Conservation (phyloP, 1,284 basidiomycete species). For the Takashimella tepidaria region DNA sequence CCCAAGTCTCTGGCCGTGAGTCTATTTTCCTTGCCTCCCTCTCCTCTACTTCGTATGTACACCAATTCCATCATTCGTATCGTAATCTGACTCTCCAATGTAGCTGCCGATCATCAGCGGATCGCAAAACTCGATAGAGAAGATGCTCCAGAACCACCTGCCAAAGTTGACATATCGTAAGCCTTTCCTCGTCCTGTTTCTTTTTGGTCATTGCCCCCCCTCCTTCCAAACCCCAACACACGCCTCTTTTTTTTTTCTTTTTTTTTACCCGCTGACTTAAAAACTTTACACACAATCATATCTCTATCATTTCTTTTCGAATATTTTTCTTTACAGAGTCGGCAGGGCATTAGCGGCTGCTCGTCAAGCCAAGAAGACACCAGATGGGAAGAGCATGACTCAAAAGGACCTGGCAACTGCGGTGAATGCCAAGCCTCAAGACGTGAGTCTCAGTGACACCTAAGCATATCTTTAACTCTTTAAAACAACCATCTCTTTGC, state of each 20-base stretch:
- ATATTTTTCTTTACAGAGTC: constrained; percentile 24
- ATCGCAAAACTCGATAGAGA: constrained; percentile 92
- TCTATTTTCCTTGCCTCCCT: not conserved
- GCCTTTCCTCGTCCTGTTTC: constrained; percentile 13
- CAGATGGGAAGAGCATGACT: constrained; percentile 52
- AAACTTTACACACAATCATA: no score
- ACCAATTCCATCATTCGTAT: not conserved
- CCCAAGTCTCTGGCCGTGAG: constrained; percentile 11
- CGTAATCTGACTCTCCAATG: not conserved
- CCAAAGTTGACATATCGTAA: constrained; percentile 60
- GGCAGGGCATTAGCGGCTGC: constrained; percentile 74
- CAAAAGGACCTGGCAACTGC: constrained; percentile 89
- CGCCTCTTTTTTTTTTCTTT: constrained; percentile 2
- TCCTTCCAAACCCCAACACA: no score
- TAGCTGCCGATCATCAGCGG: constrained; percentile 85
- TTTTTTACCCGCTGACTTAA: not conserved
- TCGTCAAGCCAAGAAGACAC: constrained; percentile 57
- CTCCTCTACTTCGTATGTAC: not conserved
- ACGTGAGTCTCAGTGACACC: constrained; percentile 32
- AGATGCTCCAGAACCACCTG: constrained; percentile 92
- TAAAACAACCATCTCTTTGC: not conserved
- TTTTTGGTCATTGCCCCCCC: no score
- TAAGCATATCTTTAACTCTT: not conserved
- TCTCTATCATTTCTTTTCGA: constrained; percentile 1
- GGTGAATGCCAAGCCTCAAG: constrained; percentile 48